Percentiles rank a stretch among this genome's conserved stretches.
Evolutionary conservation across 2,329 filamentous ascomycete species (phyloP).

Genomic region (Ceratocystiopsis minuta): DNA sequence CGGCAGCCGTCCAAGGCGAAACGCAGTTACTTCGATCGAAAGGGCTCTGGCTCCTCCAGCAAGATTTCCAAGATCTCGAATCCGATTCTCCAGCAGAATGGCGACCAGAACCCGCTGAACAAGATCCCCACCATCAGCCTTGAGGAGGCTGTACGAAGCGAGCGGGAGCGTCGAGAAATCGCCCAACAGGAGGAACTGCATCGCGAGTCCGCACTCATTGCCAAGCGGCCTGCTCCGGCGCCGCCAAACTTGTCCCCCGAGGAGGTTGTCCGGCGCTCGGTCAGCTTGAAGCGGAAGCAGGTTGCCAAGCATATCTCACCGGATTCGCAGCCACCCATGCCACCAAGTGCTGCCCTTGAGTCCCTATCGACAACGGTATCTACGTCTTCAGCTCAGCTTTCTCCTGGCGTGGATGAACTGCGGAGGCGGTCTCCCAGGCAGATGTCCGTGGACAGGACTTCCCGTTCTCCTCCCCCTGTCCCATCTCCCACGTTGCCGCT

Average conservation of each 20-base stretch:
- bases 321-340: conserved; percentile 8
- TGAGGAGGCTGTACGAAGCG: conserved; percentile 27
- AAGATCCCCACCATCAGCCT: conserved; percentile 33
- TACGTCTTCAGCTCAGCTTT: conserved; percentile 30
- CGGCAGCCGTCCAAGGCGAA: conserved; percentile 10
- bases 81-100: conserved; percentile 25
- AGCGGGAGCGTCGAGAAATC: conserved; percentile 23
- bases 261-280: conserved; percentile 17
- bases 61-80: conserved; percentile 23
- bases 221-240: conserved; percentile 19
- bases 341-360: conserved; percentile 7
- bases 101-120: conserved; percentile 21
- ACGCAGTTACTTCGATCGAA: conserved; percentile 13
- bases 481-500: conserved; percentile 2
- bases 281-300: conserved; percentile 22
- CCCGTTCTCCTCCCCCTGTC: not conserved
- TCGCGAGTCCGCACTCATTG: conserved; percentile 16
- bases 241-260: conserved; percentile 18
- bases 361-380: too few relatives aligned
- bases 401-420: conserved; percentile 30
- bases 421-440: conserved; percentile 33
- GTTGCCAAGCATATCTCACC: conserved; percentile 11
- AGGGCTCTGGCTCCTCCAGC: conserved; percentile 8
- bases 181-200: conserved; percentile 11
- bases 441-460: conserved; percentile 5